Conservation (phyloP, 441 rosid species). For the Iberis amara region DNA sequence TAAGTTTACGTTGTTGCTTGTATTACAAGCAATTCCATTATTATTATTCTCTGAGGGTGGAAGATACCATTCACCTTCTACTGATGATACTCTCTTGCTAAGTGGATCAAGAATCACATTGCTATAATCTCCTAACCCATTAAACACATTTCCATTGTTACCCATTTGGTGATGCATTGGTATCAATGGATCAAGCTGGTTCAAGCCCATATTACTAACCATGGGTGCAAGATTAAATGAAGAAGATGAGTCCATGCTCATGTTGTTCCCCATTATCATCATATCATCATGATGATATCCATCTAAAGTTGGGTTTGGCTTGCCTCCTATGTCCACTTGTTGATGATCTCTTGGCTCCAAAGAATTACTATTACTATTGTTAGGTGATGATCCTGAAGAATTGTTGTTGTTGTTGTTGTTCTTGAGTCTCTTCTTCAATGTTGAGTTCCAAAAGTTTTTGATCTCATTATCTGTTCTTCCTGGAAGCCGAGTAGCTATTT, state of each 20-base stretch:
- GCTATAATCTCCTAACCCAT: conserved; percentile 27
- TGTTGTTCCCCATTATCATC: conserved; percentile 29
- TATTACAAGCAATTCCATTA: conserved; percentile 26
- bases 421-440: conserved; percentile 54
- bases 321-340: conserved; percentile 24
- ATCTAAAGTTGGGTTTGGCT: conserved; percentile 29
- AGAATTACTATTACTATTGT: conserved; percentile 36
- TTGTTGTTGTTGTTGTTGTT: conserved; percentile 25
- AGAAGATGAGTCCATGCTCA: conserved; percentile 51
- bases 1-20: conserved; percentile 30
- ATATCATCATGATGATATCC: conserved; percentile 28
- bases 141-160: conserved; percentile 28
- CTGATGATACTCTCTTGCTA: conserved; percentile 26
- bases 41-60: conserved; percentile 42
- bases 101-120: conserved; percentile 30
- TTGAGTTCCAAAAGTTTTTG: conserved; percentile 67
- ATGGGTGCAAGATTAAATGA: conserved; percentile 33
- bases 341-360: conserved; percentile 36
- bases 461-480: conserved; percentile 70
- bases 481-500: conserved; percentile 61
- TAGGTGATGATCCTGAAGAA: conserved; percentile 42
- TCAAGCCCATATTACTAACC: conserved; percentile 23
- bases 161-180: conserved; percentile 34
- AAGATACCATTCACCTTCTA: conserved; percentile 45
- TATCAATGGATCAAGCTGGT: conserved; percentile 34